Base-by-base conservation (phyloP, 2,329 filamentous ascomycete species). In the Dothideomycetes sp. region DNA sequence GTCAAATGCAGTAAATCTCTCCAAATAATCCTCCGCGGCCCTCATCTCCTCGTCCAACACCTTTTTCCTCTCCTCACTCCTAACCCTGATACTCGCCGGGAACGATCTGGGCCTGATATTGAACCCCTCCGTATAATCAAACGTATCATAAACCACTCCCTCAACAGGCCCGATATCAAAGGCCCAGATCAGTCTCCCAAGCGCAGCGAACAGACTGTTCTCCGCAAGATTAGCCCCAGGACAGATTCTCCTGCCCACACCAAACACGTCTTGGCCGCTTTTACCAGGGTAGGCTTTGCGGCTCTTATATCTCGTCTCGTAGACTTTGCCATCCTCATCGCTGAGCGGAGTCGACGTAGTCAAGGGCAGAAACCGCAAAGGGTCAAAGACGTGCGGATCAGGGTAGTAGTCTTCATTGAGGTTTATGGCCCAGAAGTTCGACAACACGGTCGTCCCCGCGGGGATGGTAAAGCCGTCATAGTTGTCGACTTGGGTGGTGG, bases 401-500 rank as follows among this genome's bases (percentile, higher is more conserved):
- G 55, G 0, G 64, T 68, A 11, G 61, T 65, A 0, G 66, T 63
- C 0, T 68, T 71, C 0, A 70, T 73, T 27, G 31, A 10, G 38
- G n/a, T 14, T 27, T 4, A 27, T 16, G 22, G 15, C 18, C 55
- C 54, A 58, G 55, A 54, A 58, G 27, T 58, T 59, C 36, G 57
- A 24, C 4, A 59, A 31, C 18, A 42, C 40, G 30, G 52, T 49
- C 29, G 56, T 52, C 40, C 57, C 58, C 44, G 58, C 58, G 34
- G 52, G 54, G 33, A 61, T 59, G 40, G 53, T 51, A 45, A 58
- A 57, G 44, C 56, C 57, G 17, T 59, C 54, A 47, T 60, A 60
- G 34, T 57, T 52, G 41, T 60, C 56, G 24, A 59, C 56, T 38
- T 57, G 53, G 19, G 56, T 49, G 2, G 50, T 49, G 3, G 54